Evolutionary conservation across 1,139 yeast genomes (phyloP).

Genomic region (Suhomyces atakaporum): DNA sequence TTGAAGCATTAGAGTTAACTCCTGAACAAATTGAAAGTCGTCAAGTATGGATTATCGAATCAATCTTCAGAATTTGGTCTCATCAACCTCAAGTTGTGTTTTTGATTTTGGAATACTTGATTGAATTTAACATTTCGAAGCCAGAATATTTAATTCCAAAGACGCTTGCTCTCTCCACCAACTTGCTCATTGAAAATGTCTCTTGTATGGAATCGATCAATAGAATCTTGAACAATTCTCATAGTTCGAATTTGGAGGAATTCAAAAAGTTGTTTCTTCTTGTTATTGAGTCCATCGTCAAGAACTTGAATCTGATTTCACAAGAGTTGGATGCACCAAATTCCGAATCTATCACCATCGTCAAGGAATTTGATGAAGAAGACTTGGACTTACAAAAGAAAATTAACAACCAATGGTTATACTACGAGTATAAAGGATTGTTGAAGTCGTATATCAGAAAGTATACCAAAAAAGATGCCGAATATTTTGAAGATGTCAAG

Average conservation of each 20-base stretch:
- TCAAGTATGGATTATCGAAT: conserved; percentile 55
- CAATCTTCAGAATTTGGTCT: conserved; percentile 76
- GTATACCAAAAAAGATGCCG: conserved; percentile 23
- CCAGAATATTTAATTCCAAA: conserved; percentile 45
- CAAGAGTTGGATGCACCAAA: conserved; percentile 28
- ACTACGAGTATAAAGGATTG: conserved; percentile 46
- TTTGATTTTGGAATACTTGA: conserved; percentile 65
- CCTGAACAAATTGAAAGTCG: conserved; percentile 32
- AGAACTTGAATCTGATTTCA: conserved; percentile 36
- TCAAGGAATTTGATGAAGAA: conserved; percentile 29
- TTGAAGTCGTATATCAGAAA: conserved; percentile 44
- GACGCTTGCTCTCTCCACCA: conserved; percentile 38
- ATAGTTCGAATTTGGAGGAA: conserved; percentile 11
- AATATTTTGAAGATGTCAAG: conserved; percentile 26
- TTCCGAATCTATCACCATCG: conserved; percentile 25
- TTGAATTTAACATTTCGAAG: conserved; percentile 50
- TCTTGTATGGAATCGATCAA: conserved; percentile 50
- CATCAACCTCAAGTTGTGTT: conserved; percentile 81
- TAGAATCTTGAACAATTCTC: conserved; percentile 32
- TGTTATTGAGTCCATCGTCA: conserved; percentile 38
- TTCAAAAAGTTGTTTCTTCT: conserved; percentile 31
- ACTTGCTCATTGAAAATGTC: conserved; percentile 44
- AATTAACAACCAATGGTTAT: conserved; percentile 45
- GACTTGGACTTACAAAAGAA: conserved; percentile 25
- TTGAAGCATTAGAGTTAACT: conserved; percentile 43